Percentiles rank a stretch among this genome's conserved stretches.
These are phyloP conservation scores for Amphicarpaea edgeworthii DNA, from an alignment of 306 rosid species.

Conservation along the genomic window DNA sequence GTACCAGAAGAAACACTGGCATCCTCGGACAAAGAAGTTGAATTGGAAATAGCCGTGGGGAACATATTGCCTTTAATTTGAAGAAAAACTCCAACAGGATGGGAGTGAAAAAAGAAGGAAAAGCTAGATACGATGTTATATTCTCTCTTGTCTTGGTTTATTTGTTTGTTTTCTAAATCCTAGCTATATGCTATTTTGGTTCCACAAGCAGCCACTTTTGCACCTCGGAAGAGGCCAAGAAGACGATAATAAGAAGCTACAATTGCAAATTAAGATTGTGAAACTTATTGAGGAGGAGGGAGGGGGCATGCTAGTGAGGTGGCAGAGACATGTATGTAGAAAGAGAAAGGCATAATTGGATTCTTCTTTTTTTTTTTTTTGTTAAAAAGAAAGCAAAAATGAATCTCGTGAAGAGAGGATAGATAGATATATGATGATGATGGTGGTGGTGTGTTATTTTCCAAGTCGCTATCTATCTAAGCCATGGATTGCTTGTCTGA, in stretches of 20 bases:
- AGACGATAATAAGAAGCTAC: background rate
- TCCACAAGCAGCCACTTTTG: slow-evolving; percentile 33
- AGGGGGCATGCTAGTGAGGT: slow-evolving; percentile 37
- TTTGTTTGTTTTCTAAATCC: slow-evolving; percentile 44
- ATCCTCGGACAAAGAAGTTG: slow-evolving; percentile 77
- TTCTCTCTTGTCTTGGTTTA: slow-evolving; percentile 41
- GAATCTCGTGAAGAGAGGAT: slow-evolving; percentile 59
- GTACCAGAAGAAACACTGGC: slow-evolving; percentile 68
- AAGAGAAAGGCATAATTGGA: slow-evolving; percentile 54
- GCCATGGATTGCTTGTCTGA: slow-evolving; percentile 74
- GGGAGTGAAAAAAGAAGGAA: slow-evolving; percentile 32
- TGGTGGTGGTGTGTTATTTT: slow-evolving; percentile 54
- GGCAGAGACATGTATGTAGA: slow-evolving; percentile 40
- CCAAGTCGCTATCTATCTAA: slow-evolving; percentile 77
- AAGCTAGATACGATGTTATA: slow-evolving; percentile 43
- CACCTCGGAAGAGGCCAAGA: slow-evolving; percentile 38
- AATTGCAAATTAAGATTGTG: background rate
- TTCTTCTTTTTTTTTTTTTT: slow-evolving; percentile 47
- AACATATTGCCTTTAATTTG: slow-evolving; percentile 57
- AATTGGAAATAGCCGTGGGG: slow-evolving; percentile 71
- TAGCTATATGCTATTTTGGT: slow-evolving; percentile 10
- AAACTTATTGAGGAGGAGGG: slow-evolving; percentile 15
- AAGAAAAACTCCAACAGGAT: slow-evolving; percentile 64
- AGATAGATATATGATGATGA: slow-evolving; percentile 50
- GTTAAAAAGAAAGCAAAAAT: slow-evolving; percentile 23